Evolutionary conservation across 1,284 basidiomycete genomes (phyloP), one percentile per base, ranked within the genome.

Genomic region (Sporisorium scitamineum): DNA sequence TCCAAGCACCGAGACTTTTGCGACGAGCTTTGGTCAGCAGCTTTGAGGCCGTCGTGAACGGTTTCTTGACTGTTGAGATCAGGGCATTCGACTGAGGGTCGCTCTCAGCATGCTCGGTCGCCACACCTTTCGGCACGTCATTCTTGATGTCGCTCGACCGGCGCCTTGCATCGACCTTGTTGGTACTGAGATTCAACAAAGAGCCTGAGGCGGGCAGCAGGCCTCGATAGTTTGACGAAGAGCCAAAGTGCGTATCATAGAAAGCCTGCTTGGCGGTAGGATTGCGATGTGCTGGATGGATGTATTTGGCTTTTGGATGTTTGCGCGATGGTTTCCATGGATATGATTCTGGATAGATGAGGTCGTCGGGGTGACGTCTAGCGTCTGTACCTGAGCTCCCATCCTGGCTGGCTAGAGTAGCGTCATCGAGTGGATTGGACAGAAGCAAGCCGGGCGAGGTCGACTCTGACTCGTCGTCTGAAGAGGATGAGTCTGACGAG

Each of bases 221-320:
- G 7, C 67, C 62, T 11, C 62, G 66, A n/a, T 75, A 75, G 37
- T 70, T 70, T 56, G 72, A 75, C 8, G 67, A 71, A 2, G 69
- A 68, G 22, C 74, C 79, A 27, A 80, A 79, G 42, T 80, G 79
- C 0, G 79, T 74, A 51, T 80, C 79, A 45, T 80, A 80, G 58
- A 80, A 78, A 3, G 78, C 79, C 48, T 80, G 79, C 45, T 74
- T 79, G n/a, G 73, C 73, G 10, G 79, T 79, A 0, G 79, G 74
- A 32, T 79, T 79, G 24, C 79, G 58, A 41, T 80, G 76, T 3
- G 74, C 79, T 31, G 74, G 70, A 31, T 68, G 39, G n/a, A 76
- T 67, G 54, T 52, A 76, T 22, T 51, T 62, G 1, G 48, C 52
- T 26, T 65, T 61, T 1, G 62, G 61, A n/a, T 66, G 42, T 18